Evolutionary conservation across 2,329 filamentous ascomycete species (phyloP).

Genomic region (Lojkania enalia): DNA sequence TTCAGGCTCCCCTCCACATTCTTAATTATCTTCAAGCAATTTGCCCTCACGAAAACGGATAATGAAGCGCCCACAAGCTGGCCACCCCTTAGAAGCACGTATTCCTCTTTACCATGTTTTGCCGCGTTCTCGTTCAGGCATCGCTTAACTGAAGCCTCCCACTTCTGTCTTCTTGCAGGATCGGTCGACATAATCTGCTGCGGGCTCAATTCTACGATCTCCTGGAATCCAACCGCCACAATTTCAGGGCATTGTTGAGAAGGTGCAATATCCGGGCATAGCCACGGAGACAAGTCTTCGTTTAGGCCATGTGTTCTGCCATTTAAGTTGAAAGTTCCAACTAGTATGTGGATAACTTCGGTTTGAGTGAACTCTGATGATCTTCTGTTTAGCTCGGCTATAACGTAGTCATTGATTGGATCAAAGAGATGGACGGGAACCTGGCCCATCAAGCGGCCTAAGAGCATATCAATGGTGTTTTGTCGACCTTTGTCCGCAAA

Average conservation of each 20-base stretch:
- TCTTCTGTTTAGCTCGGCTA: slow-evolving; percentile 70
- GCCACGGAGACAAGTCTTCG: slow-evolving; percentile 82
- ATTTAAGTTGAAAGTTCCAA: slow-evolving; percentile 94
- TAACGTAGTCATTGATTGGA: slow-evolving; percentile 90
- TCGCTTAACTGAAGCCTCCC: slow-evolving; percentile 80
- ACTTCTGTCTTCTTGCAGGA: slow-evolving; percentile 78
- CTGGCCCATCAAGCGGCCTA: slow-evolving; percentile 84
- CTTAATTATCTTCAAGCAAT: slow-evolving; percentile 79
- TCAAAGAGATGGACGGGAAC: slow-evolving; percentile 84
- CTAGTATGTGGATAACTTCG: slow-evolving; percentile 75
- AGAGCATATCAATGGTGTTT: slow-evolving; percentile 89
- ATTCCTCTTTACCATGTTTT: slow-evolving; percentile 69
- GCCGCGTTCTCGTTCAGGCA: slow-evolving; percentile 75
- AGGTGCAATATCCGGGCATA: slow-evolving; percentile 68
- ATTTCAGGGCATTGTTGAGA: slow-evolving; percentile 75
- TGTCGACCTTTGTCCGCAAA: slow-evolving; percentile 92
- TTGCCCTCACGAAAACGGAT: slow-evolving; percentile 85
- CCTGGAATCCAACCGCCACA: slow-evolving; percentile 90
- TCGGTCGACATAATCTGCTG: slow-evolving; percentile 99
- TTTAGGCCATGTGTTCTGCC: slow-evolving; percentile 77
- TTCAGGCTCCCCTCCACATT: slow-evolving; percentile 96
- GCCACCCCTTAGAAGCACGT: slow-evolving; percentile 86
- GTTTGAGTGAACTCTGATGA: slow-evolving; percentile 73
- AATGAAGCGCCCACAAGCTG: slow-evolving; percentile 93
- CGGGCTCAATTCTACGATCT: slow-evolving; percentile 96